Conservation (phyloP, 495 filamentous ascomycete genomes). For the Trypethelium eluteriae region DNA sequence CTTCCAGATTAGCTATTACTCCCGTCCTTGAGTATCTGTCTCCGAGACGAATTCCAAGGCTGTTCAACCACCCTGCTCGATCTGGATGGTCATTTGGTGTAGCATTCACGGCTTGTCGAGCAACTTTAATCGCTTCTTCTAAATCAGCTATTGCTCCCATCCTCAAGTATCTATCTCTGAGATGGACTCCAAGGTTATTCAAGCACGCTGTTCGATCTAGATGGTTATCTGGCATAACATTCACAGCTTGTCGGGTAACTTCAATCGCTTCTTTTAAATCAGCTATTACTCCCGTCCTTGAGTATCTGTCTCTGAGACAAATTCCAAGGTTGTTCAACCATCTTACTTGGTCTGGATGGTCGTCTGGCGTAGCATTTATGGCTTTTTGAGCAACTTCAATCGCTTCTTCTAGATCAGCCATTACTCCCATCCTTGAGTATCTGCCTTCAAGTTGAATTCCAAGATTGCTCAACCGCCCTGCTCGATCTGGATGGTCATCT, state of each 20-base stretch:
- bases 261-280: not conserved
- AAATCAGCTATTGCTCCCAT: constrained; percentile 12
- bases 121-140: constrained; percentile 3
- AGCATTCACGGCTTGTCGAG: not conserved
- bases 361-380: constrained; percentile 6
- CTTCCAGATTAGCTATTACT: constrained; percentile 9
- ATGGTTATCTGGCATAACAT: not conserved
- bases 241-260: not conserved
- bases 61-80: not conserved
- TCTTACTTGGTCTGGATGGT: constrained; percentile 6
- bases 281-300: not conserved
- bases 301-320: not conserved
- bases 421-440: not conserved
- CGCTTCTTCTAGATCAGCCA: constrained; percentile 11
- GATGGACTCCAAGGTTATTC: not conserved
- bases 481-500: not conserved
- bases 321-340: not conserved
- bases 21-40: not conserved
- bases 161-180: not conserved
- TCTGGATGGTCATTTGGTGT: constrained; percentile 9
- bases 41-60: not conserved
- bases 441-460: not conserved
- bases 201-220: not conserved
- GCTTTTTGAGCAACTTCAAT: not conserved
- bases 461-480: not conserved